A percentile compares a stretch with the other conserved stretches of the same genome.
Evolutionary conservation across 2,329 filamentous ascomycete species (phyloP).

Genomic region (Westerdykella aurantiaca): DNA sequence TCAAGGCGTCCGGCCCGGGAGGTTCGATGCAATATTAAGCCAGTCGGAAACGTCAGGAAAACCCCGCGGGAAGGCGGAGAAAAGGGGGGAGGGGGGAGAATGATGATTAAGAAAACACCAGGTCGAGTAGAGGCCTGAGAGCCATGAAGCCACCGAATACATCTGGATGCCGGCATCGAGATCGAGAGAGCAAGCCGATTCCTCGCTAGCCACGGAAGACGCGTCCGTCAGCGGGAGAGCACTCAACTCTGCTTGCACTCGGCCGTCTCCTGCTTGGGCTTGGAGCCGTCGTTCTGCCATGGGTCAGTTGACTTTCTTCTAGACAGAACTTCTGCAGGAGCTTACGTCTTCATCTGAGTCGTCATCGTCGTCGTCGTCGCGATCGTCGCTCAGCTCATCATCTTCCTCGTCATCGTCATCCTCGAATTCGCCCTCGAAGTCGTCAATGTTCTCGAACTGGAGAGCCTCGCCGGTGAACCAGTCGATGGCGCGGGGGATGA

Average conservation of each 20-base stretch:
- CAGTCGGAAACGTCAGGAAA: neutral
- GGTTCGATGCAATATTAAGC: constrained; percentile 28
- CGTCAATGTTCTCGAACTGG: constrained; percentile 89
- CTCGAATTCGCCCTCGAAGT: constrained; percentile 75
- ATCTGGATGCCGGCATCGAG: constrained; percentile 28
- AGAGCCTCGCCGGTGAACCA: constrained; percentile 99
- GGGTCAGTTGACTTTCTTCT: constrained; percentile 10
- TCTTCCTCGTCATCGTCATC: constrained; percentile 92
- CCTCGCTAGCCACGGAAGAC: constrained; percentile 17
- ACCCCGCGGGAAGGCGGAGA: constrained; percentile 11
- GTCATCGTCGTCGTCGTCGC: constrained; percentile 61
- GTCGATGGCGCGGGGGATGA: constrained; percentile 96
- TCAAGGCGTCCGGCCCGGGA: constrained; percentile 10
- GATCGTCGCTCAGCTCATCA: constrained; percentile 76
- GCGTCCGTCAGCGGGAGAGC: constrained; percentile 5
- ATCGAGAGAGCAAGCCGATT: constrained; percentile 21
- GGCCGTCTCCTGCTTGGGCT: constrained; percentile 42
- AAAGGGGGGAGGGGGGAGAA: too few species aligned
- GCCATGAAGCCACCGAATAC: constrained; percentile 16
- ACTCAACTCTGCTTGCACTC: constrained; percentile 43
- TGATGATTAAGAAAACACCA: constrained; percentile 7
- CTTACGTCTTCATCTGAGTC: constrained; percentile 40
- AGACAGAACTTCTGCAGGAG: neutral
- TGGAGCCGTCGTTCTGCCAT: constrained; percentile 36
- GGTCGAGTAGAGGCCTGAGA: constrained; percentile 10